Evolutionary conservation across 805 yeast genomes (phyloP).

Genomic region (Yarrowia keelungensis): DNA sequence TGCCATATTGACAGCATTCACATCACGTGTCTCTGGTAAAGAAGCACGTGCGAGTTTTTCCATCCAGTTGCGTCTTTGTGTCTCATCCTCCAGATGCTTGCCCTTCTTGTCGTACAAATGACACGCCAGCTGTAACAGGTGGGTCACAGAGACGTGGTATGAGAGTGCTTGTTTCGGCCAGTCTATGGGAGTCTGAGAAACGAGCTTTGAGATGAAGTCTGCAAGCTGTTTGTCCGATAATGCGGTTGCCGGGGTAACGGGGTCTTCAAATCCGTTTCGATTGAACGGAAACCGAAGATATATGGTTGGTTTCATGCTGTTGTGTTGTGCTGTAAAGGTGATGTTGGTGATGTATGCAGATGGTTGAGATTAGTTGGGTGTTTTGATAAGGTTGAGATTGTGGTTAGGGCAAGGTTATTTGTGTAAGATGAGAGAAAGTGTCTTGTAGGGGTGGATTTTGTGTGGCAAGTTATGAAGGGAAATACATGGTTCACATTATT

Average conservation of each 20-base stretch:
- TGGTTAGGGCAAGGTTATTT: constrained; percentile 13
- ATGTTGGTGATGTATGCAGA: background rate
- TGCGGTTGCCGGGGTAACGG: constrained; percentile 12
- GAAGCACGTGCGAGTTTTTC: background rate
- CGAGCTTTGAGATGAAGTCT: constrained; percentile 5
- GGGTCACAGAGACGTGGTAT: constrained; percentile 7
- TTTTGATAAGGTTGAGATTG: constrained; percentile 26
- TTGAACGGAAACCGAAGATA: constrained; percentile 28
- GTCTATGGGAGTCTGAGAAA: background rate
- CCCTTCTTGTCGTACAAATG: constrained; percentile 35
- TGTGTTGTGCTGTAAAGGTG: background rate
- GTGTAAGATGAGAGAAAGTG: background rate
- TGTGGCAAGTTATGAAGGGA: background rate
- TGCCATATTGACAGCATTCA: constrained; percentile 1
- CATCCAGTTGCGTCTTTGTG: constrained; percentile 25
- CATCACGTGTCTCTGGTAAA: constrained; percentile 1
- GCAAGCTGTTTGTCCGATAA: background rate
- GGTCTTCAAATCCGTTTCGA: constrained; percentile 16
- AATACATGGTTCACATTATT: no score
- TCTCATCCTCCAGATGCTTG: constrained; percentile 4
- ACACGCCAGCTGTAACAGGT: constrained; percentile 10
- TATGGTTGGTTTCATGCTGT: constrained; percentile 23
- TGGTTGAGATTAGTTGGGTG: background rate
- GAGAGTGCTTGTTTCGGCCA: constrained; percentile 7
- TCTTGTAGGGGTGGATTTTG: background rate